Base-by-base conservation (phyloP, 345 rosid genomes). In the Arabis hirsuta region DNA sequence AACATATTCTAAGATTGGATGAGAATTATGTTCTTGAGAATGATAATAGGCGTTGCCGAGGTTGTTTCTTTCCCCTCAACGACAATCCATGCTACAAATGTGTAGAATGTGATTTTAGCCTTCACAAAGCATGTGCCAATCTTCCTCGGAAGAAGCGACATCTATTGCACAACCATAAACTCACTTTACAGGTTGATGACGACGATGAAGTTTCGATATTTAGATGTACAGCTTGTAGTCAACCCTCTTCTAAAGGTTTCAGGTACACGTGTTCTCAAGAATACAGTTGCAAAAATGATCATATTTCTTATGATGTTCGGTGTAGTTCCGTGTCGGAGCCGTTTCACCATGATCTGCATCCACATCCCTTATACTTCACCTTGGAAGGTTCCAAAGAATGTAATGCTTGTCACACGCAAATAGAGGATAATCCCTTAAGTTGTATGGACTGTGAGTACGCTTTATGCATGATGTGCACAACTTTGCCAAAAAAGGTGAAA, bases 321-420 rank as follows among this genome's bases (percentile, higher is more conserved):
- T 69, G 73, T 47, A 5, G 34, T 34, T 69, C 73, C 0, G 12
- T 57, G 8, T 32, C 73, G 6, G 73, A 69, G 36, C 73, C 73
- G 4, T 69, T 69, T 45, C 46, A 22, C 3, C 73, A 57, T 69
- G 73, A 69, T 32, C 24, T 56, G 2, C 73, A 69, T 34, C 47
- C 55, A 9, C 73, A 68, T 69, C 65, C 47, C n/a, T 57, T 69
- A 16, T 69, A 57, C 4, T 43, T 29, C 12, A 54, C 62, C 10
- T 54, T 41, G 43, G 32, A 57, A 58, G 16, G 27, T 13, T 12
- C 44, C 6, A 31, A 10, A 24, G 5, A 10, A 20, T 69, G 73
- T 14, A 1, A 12, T 0, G 73, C 48, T 22, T 69, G 65, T 24
- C 11, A 0, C 9, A 7, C 2, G 14, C 14, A 9, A 4, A 5